Evolutionary conservation across 106 monocot species (phyloP), one percentile per base, ranked within the genome.

Genomic region (Cymbidium sinense): DNA sequence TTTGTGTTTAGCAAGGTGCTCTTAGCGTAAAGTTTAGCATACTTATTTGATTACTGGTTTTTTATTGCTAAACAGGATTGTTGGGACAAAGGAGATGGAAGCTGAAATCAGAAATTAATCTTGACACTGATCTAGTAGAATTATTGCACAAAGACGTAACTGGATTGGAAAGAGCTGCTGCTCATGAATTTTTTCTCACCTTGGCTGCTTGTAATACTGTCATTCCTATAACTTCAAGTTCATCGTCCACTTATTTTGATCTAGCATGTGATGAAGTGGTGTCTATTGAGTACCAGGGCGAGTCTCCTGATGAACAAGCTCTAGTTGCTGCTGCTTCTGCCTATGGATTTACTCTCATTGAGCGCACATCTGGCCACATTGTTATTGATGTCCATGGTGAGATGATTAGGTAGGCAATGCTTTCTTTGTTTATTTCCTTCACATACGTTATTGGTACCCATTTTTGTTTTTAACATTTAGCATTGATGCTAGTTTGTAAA

Each of bases 231-330:
- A 39, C 70, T 43, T 72, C 75, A 73, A 70, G 67, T 77, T 77
- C 75, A 19, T 86, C 86, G 78, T 13, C 34, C 64, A 71, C 73
- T 86, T 76, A 77, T 62, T 18, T 50, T 19, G 77, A 69, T 73
- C 84, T 79, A 76, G 34, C 83, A 65, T 50, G 52, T 82, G 93
- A 89, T 75, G 93, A 86, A 37, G 79, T 50, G 69, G 84, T 81
- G 70, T 79, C 34, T 44, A 88, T 98, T 70, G 84, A 91, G 29
- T 98, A 98, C 79, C 96, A 98, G 82, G 96, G 96, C 47, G 94
- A 98, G 79, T 98, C 96, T 70, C 96, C 96, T 79, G 96, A 98
- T 91, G 96, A 98, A 80, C 96, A 90, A 85, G 96, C 96, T 62
- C 84, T 98, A 75, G 96, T 94, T 76, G 83, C 81, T 85, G 96